These are phyloP conservation scores for Taphrina flavorubra DNA, from an alignment of 1,139 yeast genomes.

Conservation along the genomic window DNA sequence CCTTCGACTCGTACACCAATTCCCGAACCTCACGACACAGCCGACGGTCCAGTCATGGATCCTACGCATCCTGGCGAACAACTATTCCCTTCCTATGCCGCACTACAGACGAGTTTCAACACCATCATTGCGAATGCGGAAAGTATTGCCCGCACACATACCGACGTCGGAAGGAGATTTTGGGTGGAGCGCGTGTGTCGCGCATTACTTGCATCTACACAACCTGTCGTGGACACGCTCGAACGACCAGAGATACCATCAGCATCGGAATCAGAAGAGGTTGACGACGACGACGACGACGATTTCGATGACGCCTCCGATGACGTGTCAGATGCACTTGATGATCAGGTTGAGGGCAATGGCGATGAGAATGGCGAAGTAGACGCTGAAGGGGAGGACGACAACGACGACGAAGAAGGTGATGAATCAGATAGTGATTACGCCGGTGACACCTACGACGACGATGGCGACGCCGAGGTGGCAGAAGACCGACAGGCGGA, in stretches of 20 bases:
- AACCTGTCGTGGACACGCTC: background rate
- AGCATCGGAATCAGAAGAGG: background rate
- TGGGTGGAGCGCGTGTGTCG: slow-evolving; percentile 24
- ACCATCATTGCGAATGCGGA: slow-evolving; percentile 11
- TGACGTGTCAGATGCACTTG: slow-evolving; percentile 25
- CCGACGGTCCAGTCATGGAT: slow-evolving; percentile 3
- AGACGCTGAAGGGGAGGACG: slow-evolving; percentile 15
- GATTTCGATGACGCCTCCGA: background rate
- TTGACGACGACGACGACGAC: background rate
- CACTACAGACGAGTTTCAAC: slow-evolving; percentile 13
- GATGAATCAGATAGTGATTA: slow-evolving; percentile 2
- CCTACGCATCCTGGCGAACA: background rate
- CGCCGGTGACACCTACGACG: slow-evolving; percentile 20
- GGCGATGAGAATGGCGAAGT: background rate
- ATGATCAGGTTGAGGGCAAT: slow-evolving; percentile 9
- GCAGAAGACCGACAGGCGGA: slow-evolving; percentile 28
- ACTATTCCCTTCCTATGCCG: background rate
- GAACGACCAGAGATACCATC: background rate
- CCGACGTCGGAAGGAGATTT: slow-evolving; percentile 2
- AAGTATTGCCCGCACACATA: slow-evolving; percentile 7
- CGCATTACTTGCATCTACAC: slow-evolving; percentile 6
- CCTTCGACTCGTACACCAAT: background rate
- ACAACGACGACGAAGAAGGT: slow-evolving; percentile 28
- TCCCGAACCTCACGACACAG: background rate
- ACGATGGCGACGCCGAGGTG: slow-evolving; percentile 10